A percentile compares a stretch with the other conserved stretches of the same genome.
phyloP scores from a whole-genome alignment of 140 eudicot species.

The Ambrosia hybrid region DNA sequence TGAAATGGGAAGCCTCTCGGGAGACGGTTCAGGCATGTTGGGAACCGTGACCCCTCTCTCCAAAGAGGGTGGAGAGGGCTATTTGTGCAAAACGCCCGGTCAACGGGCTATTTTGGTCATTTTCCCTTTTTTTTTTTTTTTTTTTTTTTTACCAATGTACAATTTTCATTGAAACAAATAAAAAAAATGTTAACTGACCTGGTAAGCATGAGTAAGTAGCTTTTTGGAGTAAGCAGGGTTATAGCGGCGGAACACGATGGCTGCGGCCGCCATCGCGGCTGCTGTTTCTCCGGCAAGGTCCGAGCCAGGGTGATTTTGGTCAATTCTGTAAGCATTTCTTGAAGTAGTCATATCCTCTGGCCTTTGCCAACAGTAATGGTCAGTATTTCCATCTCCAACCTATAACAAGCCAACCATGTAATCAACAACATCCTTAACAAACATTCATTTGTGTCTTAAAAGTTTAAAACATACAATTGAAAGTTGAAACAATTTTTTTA shows the following conservation, averaged over 20 bases:
- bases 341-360: slow-evolving; percentile 98
- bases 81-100: too few relatives aligned
- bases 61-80: too few relatives aligned
- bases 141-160: neutral
- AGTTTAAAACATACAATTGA: neutral
- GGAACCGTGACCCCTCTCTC: too few relatives aligned
- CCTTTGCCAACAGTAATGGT: slow-evolving; percentile 98
- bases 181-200: slow-evolving; percentile 46
- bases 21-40: too few relatives aligned
- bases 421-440: slow-evolving; percentile 13
- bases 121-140: too few relatives aligned
- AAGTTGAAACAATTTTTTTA: neutral
- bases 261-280: slow-evolving; percentile 98
- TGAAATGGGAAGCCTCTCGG: too few relatives aligned
- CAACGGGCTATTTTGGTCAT: too few relatives aligned
- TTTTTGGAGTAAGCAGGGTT: slow-evolving; percentile 63
- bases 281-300: slow-evolving; percentile 99
- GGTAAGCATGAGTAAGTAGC: slow-evolving; percentile 78
- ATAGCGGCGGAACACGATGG: slow-evolving; percentile 78
- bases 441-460: neutral
- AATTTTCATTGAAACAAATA: neutral
- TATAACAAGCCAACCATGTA: slow-evolving; percentile 27
- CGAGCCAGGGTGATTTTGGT: slow-evolving; percentile 87
- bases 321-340: slow-evolving; percentile 78
- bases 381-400: slow-evolving; percentile 98